Percentiles rank a stretch among this genome's conserved stretches.
phyloP scores from a whole-genome alignment of 495 filamentous ascomycete genomes.

The Aspergillus saccharolyticus region DNA sequence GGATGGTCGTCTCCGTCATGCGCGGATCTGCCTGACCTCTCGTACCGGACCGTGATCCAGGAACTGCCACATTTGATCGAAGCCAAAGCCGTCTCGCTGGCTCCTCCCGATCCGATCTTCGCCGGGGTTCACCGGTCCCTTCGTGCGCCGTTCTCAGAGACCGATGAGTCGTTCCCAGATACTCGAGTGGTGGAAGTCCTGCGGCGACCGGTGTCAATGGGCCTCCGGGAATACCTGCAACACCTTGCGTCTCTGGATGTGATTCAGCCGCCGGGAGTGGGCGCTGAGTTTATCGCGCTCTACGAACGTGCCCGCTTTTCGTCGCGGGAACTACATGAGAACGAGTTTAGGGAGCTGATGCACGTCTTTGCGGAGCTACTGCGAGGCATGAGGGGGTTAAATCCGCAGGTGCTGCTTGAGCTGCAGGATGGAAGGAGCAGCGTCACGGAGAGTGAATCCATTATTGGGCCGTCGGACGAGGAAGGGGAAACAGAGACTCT shows the following conservation, averaged over 20 bases:
- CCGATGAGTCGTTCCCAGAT: constrained; percentile 40
- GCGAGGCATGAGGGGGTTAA: constrained; percentile 63
- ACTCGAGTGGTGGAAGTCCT: constrained; percentile 64
- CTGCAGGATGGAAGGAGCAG: constrained; percentile 30
- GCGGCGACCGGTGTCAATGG: constrained; percentile 66
- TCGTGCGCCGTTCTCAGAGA: constrained; percentile 18
- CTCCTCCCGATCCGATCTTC: constrained; percentile 54
- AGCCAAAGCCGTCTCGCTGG: constrained; percentile 81
- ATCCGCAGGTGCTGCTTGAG: constrained; percentile 43
- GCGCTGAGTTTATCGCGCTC: constrained; percentile 58
- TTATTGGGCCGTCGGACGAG: constrained; percentile 42
- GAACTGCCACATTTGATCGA: constrained; percentile 92
- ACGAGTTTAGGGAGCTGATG: constrained; percentile 78
- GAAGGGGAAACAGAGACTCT: constrained; percentile 44
- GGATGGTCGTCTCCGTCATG: constrained; percentile 83
- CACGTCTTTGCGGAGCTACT: constrained; percentile 79
- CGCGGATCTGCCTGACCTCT: constrained; percentile 67
- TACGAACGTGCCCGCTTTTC: constrained; percentile 89
- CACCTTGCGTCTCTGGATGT: constrained; percentile 64
- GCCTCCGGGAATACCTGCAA: constrained; percentile 71
- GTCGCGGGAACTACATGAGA: constrained; percentile 51
- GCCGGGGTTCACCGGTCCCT: constrained; percentile 26
- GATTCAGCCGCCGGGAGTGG: constrained; percentile 52
- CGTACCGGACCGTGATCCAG: constrained; percentile 73
- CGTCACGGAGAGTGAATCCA: constrained; percentile 32